A percentile compares a stretch with the other conserved stretches of the same genome.
Evolutionary conservation across 1,284 basidiomycete genomes (phyloP).

Genomic region (Ceratobasidium sp.): DNA sequence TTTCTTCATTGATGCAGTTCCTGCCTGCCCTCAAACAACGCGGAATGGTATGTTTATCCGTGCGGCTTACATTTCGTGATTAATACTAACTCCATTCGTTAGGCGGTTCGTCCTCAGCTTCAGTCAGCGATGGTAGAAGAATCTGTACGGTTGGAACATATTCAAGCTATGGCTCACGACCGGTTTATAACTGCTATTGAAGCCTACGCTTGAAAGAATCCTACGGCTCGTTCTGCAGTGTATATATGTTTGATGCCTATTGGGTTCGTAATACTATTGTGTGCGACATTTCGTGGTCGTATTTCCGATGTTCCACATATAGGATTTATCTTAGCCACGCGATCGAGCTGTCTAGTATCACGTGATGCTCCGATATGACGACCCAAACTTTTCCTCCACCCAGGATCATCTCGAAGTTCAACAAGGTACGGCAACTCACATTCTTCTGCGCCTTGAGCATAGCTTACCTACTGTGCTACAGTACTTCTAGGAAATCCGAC

Average conservation of each 20-base stretch:
- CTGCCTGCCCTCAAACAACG: constrained; percentile 72
- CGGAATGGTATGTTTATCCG: constrained; percentile 66
- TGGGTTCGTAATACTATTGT: not conserved
- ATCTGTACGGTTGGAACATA: constrained; percentile 65
- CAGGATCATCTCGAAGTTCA: not conserved
- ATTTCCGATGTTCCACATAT: constrained; percentile 14
- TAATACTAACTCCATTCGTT: constrained; percentile 32
- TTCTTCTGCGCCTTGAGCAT: not conserved
- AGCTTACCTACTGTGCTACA: not conserved
- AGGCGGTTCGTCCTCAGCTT: constrained; percentile 58
- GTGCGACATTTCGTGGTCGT: not conserved
- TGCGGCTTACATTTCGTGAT: not conserved
- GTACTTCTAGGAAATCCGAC: not conserved
- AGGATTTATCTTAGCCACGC: not conserved
- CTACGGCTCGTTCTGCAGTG: not conserved
- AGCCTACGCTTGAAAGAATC: constrained; percentile 21
- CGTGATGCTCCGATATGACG: not conserved
- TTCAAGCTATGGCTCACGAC: constrained; percentile 65
- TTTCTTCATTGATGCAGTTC: constrained; percentile 69
- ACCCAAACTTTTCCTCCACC: not conserved
- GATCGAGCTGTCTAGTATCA: not conserved
- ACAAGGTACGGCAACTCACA: not conserved
- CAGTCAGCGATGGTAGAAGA: constrained; percentile 64
- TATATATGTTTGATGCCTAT: constrained; percentile 10
- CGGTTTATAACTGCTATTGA: constrained; percentile 56